Percentiles rank a stretch among this genome's conserved stretches.
Conservation (phyloP, 2,329 filamentous ascomycete genomes). For the Penicillium vulpinum region DNA sequence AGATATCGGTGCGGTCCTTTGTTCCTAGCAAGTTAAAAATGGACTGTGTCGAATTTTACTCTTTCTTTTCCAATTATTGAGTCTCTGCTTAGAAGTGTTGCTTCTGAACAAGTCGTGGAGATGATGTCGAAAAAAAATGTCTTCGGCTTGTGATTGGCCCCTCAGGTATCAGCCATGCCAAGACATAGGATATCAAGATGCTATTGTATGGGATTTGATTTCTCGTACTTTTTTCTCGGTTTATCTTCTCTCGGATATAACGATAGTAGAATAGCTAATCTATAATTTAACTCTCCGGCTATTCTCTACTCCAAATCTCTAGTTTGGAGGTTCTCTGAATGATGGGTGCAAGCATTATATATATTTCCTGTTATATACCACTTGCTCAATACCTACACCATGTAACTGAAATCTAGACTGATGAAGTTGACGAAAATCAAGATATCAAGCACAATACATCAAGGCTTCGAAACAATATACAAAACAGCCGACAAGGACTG, state of each 20-base stretch:
- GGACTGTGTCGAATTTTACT: background rate
- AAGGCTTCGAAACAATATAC: background rate
- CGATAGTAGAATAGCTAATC: accelerated
- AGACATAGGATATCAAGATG: constrained; percentile 15
- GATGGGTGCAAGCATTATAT: background rate
- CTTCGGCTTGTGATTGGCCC: constrained; percentile 27
- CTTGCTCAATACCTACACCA: background rate
- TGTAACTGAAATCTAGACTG: background rate
- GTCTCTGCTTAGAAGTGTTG: constrained; percentile 9
- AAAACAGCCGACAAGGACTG: background rate
- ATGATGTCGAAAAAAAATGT: constrained; percentile 28
- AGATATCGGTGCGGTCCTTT: background rate
- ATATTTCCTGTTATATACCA: background rate
- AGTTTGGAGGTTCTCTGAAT: background rate
- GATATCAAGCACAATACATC: too few relatives aligned
- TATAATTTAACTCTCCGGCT: accelerated
- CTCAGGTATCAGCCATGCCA: constrained; percentile 20
- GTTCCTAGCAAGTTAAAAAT: background rate
- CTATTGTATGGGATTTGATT: background rate
- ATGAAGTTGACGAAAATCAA: background rate
- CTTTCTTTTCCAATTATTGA: background rate
- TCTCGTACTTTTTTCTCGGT: background rate
- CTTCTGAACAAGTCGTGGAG: constrained; percentile 8
- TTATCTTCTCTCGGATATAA: background rate
- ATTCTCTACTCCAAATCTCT: background rate